These are phyloP conservation scores for Phytophthora pisi DNA, from an alignment of 352 stramenopile species.

Conservation along the genomic window DNA sequence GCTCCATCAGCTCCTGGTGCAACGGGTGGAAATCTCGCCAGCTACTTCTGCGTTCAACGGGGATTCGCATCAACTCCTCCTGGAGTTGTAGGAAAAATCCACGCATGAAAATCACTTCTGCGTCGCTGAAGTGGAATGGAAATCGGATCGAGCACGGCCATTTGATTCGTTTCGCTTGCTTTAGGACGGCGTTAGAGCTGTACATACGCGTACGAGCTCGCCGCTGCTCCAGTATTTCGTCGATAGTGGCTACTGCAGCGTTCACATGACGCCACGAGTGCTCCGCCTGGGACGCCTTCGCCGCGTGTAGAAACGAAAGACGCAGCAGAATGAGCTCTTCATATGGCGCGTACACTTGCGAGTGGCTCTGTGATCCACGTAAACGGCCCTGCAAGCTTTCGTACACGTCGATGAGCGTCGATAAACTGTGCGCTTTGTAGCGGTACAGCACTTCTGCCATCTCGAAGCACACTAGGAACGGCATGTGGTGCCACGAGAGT, in stretches of 20 bases:
- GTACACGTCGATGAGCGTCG: constrained; percentile 50
- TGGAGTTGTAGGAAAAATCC: constrained; percentile 41
- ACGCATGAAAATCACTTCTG: constrained; percentile 42
- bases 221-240: constrained; percentile 42
- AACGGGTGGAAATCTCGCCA: constrained; percentile 57
- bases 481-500: constrained; percentile 62
- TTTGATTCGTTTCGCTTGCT: constrained; percentile 32
- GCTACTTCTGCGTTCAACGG: constrained; percentile 31
- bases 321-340: constrained; percentile 63
- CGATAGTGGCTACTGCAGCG: constrained; percentile 28
- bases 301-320: constrained; percentile 58
- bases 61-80: constrained; percentile 38
- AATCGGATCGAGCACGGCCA: constrained; percentile 38
- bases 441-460: constrained; percentile 68
- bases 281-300: constrained; percentile 25
- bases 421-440: constrained; percentile 16
- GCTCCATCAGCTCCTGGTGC: constrained; percentile 45
- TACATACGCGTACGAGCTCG: constrained; percentile 5
- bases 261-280: constrained; percentile 28
- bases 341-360: constrained; percentile 39
- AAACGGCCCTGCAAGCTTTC: constrained; percentile 64
- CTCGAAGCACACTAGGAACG: constrained; percentile 66
- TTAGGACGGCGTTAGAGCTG: constrained; percentile 10
- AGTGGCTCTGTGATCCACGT: constrained; percentile 36
- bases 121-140: constrained; percentile 36